Base-by-base conservation (phyloP, 345 rosid species). In the Balakata baccata region DNA sequence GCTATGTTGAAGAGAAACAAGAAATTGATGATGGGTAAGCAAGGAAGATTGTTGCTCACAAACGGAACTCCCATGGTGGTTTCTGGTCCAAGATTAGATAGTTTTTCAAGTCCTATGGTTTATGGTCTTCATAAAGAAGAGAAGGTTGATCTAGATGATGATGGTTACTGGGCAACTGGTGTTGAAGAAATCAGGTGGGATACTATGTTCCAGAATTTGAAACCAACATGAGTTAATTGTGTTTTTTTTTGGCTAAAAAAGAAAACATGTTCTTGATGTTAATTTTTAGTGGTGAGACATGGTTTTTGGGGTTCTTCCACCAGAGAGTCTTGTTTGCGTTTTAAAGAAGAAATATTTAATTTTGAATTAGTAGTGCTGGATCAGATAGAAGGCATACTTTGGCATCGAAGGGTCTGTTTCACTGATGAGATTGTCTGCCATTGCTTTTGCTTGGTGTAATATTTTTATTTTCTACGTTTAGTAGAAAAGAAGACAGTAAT, bases 161-260 rank as follows among this genome's bases (percentile, higher is more conserved):
- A 81, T 68, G 74, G 86, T 17, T 85, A 84, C 47, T 87, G 93
- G 85, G 78, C 86, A 51, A 75, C 81, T 58, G 85, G 78, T 11
- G 85, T 81, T 63, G 89, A 88, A 86, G 93, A 84, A 66, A 82
- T 88, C 77, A 88, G 89, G 81, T 94, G 98, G 98, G 98, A 90
- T 79, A 68, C 97, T 1, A 89, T 94, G 98, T 94, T 94, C 76
- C 97, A 94, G 75, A 83, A 94, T 73, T 72, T 94, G 54, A 94
- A 90, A 85, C 98, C 98, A 45, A 94, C 92, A 62, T 94, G 86
- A 88, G 74, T 7, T 68, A 49, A 20, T n/a, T 52, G 38, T 61
- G 70, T 20, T 43, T 41, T 62, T n/a, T 37, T 56, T 68, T 29
- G 2, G n/a, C n/a, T n/a, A 29, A 29, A 29, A 29, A 29, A 29